Evolutionary conservation across 768 basidiomycete genomes (phyloP), one percentile per base, ranked within the genome.

Genomic region (Amanita rubescens): DNA sequence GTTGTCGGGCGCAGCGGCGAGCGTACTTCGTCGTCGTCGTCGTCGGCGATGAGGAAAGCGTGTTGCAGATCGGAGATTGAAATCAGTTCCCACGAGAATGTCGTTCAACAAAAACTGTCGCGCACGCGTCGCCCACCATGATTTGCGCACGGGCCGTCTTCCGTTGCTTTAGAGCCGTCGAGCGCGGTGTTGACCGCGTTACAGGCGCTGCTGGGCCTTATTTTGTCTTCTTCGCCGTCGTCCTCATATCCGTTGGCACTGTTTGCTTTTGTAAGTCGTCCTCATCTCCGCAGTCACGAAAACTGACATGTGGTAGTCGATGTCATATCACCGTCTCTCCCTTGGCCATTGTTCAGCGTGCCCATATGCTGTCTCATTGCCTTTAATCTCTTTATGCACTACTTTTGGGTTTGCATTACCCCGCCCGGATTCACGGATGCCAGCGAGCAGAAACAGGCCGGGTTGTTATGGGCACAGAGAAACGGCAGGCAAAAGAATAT

Each of bases 161-260:
- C 56, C 69, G 72, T 38, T 80, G 79, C 65, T 79, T 79, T 65
- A 76, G 74, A 62, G 62, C 71, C 12, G 65, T 94, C 11, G 94
- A 97, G 70, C 71, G 81, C 51, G 67, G 72, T 45, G 94, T 80
- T 5, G 91, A 96, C 66, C 73, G 77, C 59, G 61, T 95, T 34
- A 96, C 92, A 0, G 92, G 94, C 50, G 87, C 89, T 49, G 94
- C 90, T 27, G 95, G 95, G 0, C 95, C 94, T 0, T 81, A 87
- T 62, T 98, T 98, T 65, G 81, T 98, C 35, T 77, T 71, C 1
- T 72, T 95, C n/a, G 94, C 92, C 3, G 73, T 86, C 51, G 61
- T 82, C 6, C 75, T 98, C 24, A 83, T 94, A 14, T 68, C 75
- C 10, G 61, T 74, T 1, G 94, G 92, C 42, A 73, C 80, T 0